These are phyloP conservation scores for Abortiporus biennis DNA, from an alignment of 1,284 basidiomycete genomes.

Conservation along the genomic window DNA sequence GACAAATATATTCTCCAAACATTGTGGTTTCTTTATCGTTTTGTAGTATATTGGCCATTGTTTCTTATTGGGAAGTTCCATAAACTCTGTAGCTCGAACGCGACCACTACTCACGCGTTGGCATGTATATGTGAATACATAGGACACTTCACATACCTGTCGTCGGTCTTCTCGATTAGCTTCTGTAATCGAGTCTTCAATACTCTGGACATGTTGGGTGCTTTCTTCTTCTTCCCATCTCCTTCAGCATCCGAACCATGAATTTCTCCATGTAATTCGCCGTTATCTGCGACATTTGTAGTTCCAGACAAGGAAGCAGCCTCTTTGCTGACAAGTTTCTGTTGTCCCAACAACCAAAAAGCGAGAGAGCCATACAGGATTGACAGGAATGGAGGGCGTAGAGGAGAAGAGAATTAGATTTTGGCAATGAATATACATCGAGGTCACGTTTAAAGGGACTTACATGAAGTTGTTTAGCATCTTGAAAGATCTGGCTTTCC, in stretches of 20 bases:
- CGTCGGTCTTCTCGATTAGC: slow-evolving; percentile 62
- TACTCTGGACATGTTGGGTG: slow-evolving; percentile 53
- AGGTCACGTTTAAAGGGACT: no score
- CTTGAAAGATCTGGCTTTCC: slow-evolving; percentile 80
- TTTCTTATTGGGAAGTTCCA: slow-evolving; percentile 76
- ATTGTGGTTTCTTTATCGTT: slow-evolving; percentile 78
- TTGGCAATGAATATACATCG: no score
- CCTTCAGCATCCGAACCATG: slow-evolving; percentile 33
- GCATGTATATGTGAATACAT: not conserved
- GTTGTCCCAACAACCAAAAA: not conserved
- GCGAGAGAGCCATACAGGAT: not conserved
- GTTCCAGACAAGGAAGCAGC: slow-evolving; percentile 27
- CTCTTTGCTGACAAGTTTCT: slow-evolving; percentile 68
- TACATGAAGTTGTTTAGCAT: slow-evolving; percentile 69
- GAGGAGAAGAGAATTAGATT: not conserved
- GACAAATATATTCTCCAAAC: slow-evolving; percentile 77
- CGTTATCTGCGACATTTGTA: slow-evolving; percentile 32
- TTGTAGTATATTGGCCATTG: slow-evolving; percentile 85
- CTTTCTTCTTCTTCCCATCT: slow-evolving; percentile 48
- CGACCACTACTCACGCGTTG: slow-evolving; percentile 45
- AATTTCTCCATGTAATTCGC: slow-evolving; percentile 23
- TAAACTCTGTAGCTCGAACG: slow-evolving; percentile 70
- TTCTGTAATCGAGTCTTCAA: slow-evolving; percentile 66
- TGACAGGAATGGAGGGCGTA: slow-evolving; percentile 2
- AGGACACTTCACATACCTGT: slow-evolving; percentile 38